A percentile compares a stretch with the other conserved stretches of the same genome.
phyloP scores from a whole-genome alignment of 208 protist genomes.

The Leishmania mexicana region DNA sequence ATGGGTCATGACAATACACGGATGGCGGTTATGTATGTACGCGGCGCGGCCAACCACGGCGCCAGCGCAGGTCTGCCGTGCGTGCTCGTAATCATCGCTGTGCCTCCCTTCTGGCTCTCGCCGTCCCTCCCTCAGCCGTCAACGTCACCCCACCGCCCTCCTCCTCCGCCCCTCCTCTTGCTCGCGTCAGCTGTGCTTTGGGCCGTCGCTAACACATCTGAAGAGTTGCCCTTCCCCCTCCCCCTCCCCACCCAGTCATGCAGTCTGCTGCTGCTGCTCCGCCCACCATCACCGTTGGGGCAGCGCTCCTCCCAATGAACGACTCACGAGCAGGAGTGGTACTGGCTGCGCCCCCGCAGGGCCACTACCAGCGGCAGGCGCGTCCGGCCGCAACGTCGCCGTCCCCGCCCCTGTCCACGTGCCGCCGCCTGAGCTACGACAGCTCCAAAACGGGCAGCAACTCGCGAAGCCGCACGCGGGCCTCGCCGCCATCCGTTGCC shows the following conservation, averaged over 20 bases:
- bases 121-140: background rate
- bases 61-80: background rate
- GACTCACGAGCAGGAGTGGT: background rate
- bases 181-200: background rate
- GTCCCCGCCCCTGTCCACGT: constrained; percentile 27
- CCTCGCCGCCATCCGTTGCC: background rate
- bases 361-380: background rate
- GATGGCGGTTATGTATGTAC: background rate
- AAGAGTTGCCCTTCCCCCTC: background rate
- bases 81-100: background rate
- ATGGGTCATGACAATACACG: background rate
- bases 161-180: background rate
- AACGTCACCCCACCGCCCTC: background rate
- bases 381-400: constrained; percentile 8
- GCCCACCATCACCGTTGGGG: background rate
- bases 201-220: background rate
- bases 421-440: constrained; percentile 33
- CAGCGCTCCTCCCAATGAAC: background rate
- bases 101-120: too few species aligned
- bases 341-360: background rate
- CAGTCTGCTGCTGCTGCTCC: background rate
- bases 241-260: background rate
- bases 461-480: constrained; percentile 11
- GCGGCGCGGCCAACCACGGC: background rate
- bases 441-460: constrained; percentile 22